Evolutionary conservation across 2,329 filamentous ascomycete species (phyloP).

Genomic region (Alternaria sp.): DNA sequence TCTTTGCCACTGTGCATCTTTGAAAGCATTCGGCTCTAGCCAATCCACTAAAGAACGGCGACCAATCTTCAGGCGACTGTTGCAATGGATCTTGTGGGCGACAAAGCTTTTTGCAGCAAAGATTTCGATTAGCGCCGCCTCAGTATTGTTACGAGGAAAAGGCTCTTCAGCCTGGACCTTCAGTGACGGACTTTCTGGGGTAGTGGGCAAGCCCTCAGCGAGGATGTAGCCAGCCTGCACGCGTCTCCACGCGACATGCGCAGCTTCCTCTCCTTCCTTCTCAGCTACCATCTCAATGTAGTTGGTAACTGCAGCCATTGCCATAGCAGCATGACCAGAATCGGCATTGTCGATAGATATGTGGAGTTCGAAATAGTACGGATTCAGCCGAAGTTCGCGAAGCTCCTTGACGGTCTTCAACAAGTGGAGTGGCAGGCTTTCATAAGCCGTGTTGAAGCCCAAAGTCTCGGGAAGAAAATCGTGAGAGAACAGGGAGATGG

Average conservation of each 20-base stretch:
- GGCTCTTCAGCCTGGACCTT: slow-evolving; percentile 13
- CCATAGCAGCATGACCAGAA: slow-evolving; percentile 61
- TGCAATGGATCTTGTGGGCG: slow-evolving; percentile 54
- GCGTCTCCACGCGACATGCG: slow-evolving; percentile 51
- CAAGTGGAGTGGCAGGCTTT: slow-evolving; percentile 53
- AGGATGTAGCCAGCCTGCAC: slow-evolving; percentile 57
- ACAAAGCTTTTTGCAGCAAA: slow-evolving; percentile 53
- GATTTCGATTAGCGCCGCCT: slow-evolving; percentile 34
- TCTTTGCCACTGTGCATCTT: slow-evolving; percentile 43
- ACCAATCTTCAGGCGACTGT: slow-evolving; percentile 53
- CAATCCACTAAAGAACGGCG: slow-evolving; percentile 52
- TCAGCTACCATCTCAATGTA: slow-evolving; percentile 50
- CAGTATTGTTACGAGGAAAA: slow-evolving; percentile 21
- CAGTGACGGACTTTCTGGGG: slow-evolving; percentile 29
- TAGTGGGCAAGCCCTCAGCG: slow-evolving; percentile 37
- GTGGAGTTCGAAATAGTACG: slow-evolving; percentile 62
- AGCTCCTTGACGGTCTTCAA: slow-evolving; percentile 56
- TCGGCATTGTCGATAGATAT: slow-evolving; percentile 62
- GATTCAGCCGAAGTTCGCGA: slow-evolving; percentile 54
- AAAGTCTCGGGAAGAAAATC: slow-evolving; percentile 62
- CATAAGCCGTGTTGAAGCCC: slow-evolving; percentile 62
- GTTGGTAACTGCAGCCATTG: slow-evolving; percentile 46
- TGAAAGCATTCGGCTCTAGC: slow-evolving; percentile 51
- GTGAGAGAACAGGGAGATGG: slow-evolving; percentile 59
- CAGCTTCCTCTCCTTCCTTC: slow-evolving; percentile 40